Evolutionary conservation across 805 yeast species (phyloP).

Genomic region (Yamadazyma paraphyllophila): DNA sequence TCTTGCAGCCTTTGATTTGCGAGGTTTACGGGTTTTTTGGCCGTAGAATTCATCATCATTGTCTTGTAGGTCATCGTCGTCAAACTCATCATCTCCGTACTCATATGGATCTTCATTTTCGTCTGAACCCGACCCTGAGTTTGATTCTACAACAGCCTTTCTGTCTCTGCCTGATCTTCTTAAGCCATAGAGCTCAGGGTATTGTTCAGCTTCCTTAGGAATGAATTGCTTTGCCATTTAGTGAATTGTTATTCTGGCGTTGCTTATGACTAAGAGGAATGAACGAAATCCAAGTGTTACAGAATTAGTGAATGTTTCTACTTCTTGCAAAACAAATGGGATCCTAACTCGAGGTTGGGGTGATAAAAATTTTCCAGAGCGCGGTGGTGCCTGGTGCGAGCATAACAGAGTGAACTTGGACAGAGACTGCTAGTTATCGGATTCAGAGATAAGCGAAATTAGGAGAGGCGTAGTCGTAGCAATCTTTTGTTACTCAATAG

Average conservation of each 20-base stretch:
- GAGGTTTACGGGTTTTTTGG: background rate
- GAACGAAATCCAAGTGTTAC: background rate
- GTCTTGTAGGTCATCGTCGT: conserved; percentile 16
- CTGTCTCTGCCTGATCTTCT: conserved; percentile 72
- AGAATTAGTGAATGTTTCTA: background rate
- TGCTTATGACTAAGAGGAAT: background rate
- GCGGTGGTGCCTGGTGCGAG: conserved; percentile 1
- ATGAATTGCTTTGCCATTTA: conserved; percentile 30
- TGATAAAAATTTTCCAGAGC: conserved; percentile 3
- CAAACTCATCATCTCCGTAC: conserved; percentile 10
- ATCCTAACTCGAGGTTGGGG: background rate
- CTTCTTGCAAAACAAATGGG: conserved; percentile 1
- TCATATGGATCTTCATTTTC: conserved; percentile 29
- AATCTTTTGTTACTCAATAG: no score
- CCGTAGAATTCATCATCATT: conserved; percentile 18
- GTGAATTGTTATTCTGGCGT: background rate
- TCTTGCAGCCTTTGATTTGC: conserved; percentile 13
- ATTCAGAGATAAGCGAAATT: no score
- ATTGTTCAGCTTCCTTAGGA: conserved; percentile 54
- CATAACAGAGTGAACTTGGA: background rate
- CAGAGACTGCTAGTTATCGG: no score
- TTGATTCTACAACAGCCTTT: conserved; percentile 24
- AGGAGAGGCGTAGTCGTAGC: no score
- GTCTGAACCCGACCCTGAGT: conserved; percentile 33
- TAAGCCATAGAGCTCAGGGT: conserved; percentile 82